These are phyloP conservation scores for Begonia fuchsioides DNA, from an alignment of 306 rosid genomes.

Conservation along the genomic window DNA sequence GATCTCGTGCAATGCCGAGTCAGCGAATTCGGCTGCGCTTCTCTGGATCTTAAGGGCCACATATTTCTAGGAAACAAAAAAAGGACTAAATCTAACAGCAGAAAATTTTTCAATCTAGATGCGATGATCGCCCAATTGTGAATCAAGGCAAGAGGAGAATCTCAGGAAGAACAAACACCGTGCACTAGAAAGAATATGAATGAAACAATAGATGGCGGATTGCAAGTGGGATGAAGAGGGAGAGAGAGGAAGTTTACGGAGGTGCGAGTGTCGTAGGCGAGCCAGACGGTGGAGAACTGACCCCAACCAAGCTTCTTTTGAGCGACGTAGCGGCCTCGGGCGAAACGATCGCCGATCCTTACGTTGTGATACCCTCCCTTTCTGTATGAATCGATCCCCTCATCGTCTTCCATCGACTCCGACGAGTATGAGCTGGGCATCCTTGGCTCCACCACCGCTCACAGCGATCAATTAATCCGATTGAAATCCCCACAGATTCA, in stretches of 20 bases:
- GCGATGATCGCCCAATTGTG: too few species aligned
- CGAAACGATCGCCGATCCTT: constrained; percentile 75
- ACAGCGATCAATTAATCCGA: too few species aligned
- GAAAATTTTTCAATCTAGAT: too few species aligned
- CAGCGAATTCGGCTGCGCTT: constrained; percentile 83
- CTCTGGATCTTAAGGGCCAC: constrained; percentile 98
- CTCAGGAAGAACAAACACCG: too few species aligned
- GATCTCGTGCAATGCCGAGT: constrained; percentile 92
- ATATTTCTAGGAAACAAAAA: constrained; percentile 30
- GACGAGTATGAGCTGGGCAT: constrained; percentile 92
- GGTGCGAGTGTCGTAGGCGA: constrained; percentile 62
- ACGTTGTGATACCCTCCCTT: constrained; percentile 97
- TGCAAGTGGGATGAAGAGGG: too few species aligned
- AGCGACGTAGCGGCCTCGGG: constrained; percentile 74
- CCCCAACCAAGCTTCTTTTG: constrained; percentile 98
- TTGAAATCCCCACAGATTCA: too few species aligned
- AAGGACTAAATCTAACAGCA: too few species aligned
- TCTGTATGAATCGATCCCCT: constrained; percentile 84
- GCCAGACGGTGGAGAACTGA: constrained; percentile 97
- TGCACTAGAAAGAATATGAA: too few species aligned
- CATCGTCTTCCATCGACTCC: constrained; percentile 87
- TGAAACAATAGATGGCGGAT: too few species aligned
- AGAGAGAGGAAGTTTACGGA: constrained; percentile 23
- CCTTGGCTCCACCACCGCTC: background rate
- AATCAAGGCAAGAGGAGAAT: too few species aligned